Percentiles rank a stretch among this genome's conserved stretches.
Evolutionary conservation across 2,329 filamentous ascomycete species (phyloP).

Genomic region (Curvularia eragrostidis): DNA sequence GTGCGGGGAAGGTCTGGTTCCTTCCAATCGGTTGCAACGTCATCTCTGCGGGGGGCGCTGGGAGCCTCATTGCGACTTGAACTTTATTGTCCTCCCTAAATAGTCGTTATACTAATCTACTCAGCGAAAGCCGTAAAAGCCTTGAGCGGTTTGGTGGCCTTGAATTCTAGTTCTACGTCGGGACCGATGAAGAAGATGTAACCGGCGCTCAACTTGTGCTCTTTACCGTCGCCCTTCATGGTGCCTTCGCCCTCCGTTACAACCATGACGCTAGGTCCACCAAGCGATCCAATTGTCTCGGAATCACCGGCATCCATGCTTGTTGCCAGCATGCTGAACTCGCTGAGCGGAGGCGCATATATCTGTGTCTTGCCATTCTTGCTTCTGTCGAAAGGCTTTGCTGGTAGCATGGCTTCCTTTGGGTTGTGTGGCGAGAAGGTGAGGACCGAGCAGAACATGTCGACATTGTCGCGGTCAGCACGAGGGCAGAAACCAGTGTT

Average conservation of each 20-base stretch:
- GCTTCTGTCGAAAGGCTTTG: conserved; percentile 59
- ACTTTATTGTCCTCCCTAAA: not conserved
- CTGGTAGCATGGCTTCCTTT: conserved; percentile 63
- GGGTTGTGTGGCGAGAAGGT: conserved; percentile 68
- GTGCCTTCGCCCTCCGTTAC: conserved; percentile 65
- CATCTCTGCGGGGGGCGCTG: conserved; percentile 13
- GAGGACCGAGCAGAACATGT: conserved; percentile 67
- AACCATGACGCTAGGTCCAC: conserved; percentile 69
- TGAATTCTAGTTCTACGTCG: conserved; percentile 58
- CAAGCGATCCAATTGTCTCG: conserved; percentile 63
- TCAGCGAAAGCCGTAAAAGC: conserved; percentile 59
- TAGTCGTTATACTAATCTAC: conserved; percentile 27
- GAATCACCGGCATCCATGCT: conserved; percentile 63
- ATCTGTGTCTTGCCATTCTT: conserved; percentile 66
- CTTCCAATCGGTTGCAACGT: conserved; percentile 28
- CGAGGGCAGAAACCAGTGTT: conserved; percentile 76
- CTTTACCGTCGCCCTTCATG: conserved; percentile 62
- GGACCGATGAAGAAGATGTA: conserved; percentile 72
- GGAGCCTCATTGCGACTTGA: conserved; percentile 19
- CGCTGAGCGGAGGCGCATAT: conserved; percentile 71
- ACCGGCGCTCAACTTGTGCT: conserved; percentile 65
- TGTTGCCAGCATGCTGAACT: conserved; percentile 73
- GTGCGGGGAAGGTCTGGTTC: conserved; percentile 26
- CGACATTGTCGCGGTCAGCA: conserved; percentile 68
- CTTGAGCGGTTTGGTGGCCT: conserved; percentile 53